Conservation (phyloP, 371 early-diverging fungal species). For the Rhizomucor pusillus region DNA sequence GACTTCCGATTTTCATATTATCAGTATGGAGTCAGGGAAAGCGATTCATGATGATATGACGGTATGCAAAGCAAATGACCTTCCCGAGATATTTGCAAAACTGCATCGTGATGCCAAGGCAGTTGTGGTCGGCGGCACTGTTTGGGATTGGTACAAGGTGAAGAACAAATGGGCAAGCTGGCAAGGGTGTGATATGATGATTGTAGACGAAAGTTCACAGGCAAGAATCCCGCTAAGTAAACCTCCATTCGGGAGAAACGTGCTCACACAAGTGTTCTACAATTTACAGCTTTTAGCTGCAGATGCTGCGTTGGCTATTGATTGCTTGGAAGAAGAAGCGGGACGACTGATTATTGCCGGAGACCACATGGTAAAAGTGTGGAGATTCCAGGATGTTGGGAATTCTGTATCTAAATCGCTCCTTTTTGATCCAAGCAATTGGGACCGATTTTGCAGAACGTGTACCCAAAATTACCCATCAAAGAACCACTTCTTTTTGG, state of each 20-base stretch:
- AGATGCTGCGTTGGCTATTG: constrained; percentile 49
- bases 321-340: constrained; percentile 30
- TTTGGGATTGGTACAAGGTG: constrained; percentile 53
- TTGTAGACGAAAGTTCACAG: constrained; percentile 62
- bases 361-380: constrained; percentile 46
- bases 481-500: constrained; percentile 48
- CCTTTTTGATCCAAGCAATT: constrained; percentile 42
- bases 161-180: constrained; percentile 26
- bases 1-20: constrained; percentile 6
- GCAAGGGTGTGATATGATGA: constrained; percentile 45
- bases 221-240: constrained; percentile 7
- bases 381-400: background rate
- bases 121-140: constrained; percentile 52
- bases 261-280: background rate
- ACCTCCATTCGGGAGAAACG: background rate
- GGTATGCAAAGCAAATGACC: constrained; percentile 7
- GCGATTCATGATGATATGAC: background rate
- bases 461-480: constrained; percentile 33
- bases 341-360: constrained; percentile 57
- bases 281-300: constrained; percentile 36
- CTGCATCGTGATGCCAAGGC: constrained; percentile 7
- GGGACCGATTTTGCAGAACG: constrained; percentile 53
- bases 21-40: constrained; percentile 9
- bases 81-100: constrained; percentile 3
- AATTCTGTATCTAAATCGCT: background rate